Evolutionary conservation across 345 rosid species (phyloP), one percentile per base, ranked within the genome.

Genomic region (Hypericum perforatum): DNA sequence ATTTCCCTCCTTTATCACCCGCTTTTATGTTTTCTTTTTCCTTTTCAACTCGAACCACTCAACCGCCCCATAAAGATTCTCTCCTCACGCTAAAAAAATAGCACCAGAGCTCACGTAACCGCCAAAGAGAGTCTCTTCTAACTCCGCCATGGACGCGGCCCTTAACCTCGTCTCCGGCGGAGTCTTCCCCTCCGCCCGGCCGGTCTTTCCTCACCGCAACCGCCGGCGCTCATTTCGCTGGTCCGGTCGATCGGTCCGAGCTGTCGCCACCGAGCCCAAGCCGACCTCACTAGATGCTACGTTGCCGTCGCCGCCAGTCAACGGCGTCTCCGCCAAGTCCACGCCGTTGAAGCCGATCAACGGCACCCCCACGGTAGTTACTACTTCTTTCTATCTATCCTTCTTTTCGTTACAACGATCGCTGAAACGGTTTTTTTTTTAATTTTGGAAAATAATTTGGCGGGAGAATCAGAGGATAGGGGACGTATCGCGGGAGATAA

Each of bases 401-500:
- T 53, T 38, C 14, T 38, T 10, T 41, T 8, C 13, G 5, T 16
- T 2, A 37, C 10, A 22, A 14, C 32, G 4, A 22, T 22, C 32
- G 32, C 32, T 22, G 32, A 22, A 4, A 22, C 32, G 32, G 32
- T 22, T 22, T 22, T 22, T n/a, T n/a, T n/a, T 11, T 48, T 42
- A 13, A 52, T 9, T 45, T 32, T 16, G 50, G 44, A 15, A 12
- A 39, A 11, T 54, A 11, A 42, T 44, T 43, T 59, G 6, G 8
- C 16, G 41, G 65, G 53, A 40, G 65, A 41, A 41, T 54, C 80
- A 91, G 96, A 84, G 92, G 58, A 72, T 91, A 37, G 82, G 75
- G 43, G 96, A 82, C 22, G 92, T 91, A 45, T 91, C 98, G 0
- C 69, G 74, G 75, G 98, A 91, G 74, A 91, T 91, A 8, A 80